These are phyloP conservation scores for Geotrichum restrictum DNA, from an alignment of 1,139 yeast species.

Conservation along the genomic window DNA sequence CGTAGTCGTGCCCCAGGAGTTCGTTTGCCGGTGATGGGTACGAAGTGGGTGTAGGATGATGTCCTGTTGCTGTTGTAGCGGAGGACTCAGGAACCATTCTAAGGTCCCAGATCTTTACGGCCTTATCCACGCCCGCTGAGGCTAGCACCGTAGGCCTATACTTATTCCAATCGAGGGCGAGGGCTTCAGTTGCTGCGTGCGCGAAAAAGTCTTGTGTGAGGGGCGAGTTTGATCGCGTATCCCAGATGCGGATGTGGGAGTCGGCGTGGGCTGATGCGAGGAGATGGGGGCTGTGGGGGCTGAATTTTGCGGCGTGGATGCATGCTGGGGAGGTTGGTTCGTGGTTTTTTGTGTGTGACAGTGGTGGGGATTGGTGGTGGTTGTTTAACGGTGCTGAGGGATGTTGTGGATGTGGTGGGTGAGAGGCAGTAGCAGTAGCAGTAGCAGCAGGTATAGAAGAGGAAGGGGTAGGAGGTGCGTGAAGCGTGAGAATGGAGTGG, in stretches of 20 bases:
- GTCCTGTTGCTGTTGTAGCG: background rate
- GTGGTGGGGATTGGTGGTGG: slow-evolving; percentile 1
- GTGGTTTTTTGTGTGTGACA: background rate
- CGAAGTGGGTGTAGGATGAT: slow-evolving; percentile 23
- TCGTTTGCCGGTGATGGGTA: slow-evolving; percentile 59
- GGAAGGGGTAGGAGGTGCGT: slow-evolving; percentile 20
- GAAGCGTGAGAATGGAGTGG: slow-evolving; percentile 57
- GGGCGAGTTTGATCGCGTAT: slow-evolving; percentile 63
- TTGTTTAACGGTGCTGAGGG: background rate
- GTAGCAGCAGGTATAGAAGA: slow-evolving; percentile 10
- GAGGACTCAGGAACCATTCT: slow-evolving; percentile 55
- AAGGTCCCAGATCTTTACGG: slow-evolving; percentile 81
- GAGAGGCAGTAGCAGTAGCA: slow-evolving; percentile 6
- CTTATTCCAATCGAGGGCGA: slow-evolving; percentile 86
- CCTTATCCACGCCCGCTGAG: slow-evolving; percentile 84
- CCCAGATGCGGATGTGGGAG: slow-evolving; percentile 79
- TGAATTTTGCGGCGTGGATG: slow-evolving; percentile 73
- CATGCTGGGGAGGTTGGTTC: slow-evolving; percentile 28
- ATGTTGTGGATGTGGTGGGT: background rate
- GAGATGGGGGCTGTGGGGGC: slow-evolving; percentile 77
- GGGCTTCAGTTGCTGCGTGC: slow-evolving; percentile 76
- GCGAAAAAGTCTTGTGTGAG: slow-evolving; percentile 50
- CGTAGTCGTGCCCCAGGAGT: slow-evolving; percentile 82
- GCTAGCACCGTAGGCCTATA: slow-evolving; percentile 76
- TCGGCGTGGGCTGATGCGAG: slow-evolving; percentile 76